A percentile compares a stretch with the other conserved stretches of the same genome.
Conservation (phyloP, 805 yeast species). For the Schwanniomyces occidentalis region DNA sequence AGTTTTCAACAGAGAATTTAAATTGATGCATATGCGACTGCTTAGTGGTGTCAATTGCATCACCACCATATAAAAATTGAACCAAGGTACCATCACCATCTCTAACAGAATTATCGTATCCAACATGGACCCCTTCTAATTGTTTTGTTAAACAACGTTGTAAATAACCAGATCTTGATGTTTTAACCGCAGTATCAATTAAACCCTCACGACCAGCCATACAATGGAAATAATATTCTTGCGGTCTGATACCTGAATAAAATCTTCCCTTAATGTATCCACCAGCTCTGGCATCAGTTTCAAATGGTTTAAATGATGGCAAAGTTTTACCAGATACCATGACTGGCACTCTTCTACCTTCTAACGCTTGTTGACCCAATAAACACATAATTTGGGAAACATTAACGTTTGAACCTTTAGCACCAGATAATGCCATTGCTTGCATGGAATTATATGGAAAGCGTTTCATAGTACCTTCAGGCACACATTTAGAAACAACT, state of each 20-base stretch:
- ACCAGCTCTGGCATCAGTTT: slow-evolving; percentile 97
- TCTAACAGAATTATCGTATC: slow-evolving; percentile 93
- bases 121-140: slow-evolving; percentile 92
- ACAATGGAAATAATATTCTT: slow-evolving; percentile 99
- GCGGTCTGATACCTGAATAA: slow-evolving; percentile 97
- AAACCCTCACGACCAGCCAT: slow-evolving; percentile 99
- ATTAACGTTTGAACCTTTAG: slow-evolving; percentile 97
- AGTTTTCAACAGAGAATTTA: slow-evolving; percentile 89
- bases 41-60: slow-evolving; percentile 89
- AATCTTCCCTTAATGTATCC: slow-evolving; percentile 96
- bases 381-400: slow-evolving; percentile 99
- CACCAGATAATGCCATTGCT: slow-evolving; percentile 98
- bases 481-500: slow-evolving; percentile 92
- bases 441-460: slow-evolving; percentile 98
- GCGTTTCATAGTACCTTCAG: slow-evolving; percentile 91
- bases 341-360: slow-evolving; percentile 98
- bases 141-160: slow-evolving; percentile 98
- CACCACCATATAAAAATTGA: slow-evolving; percentile 98
- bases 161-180: slow-evolving; percentile 96
- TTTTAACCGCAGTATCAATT: slow-evolving; percentile 98
- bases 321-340: slow-evolving; percentile 98
- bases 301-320: slow-evolving; percentile 95
- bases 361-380: slow-evolving; percentile 97
- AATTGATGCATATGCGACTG: slow-evolving; percentile 94
- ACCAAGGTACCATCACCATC: slow-evolving; percentile 92